Evolutionary conservation across 2,329 filamentous ascomycete species (phyloP).

Genomic region (Pseudodiploospora longispora): DNA sequence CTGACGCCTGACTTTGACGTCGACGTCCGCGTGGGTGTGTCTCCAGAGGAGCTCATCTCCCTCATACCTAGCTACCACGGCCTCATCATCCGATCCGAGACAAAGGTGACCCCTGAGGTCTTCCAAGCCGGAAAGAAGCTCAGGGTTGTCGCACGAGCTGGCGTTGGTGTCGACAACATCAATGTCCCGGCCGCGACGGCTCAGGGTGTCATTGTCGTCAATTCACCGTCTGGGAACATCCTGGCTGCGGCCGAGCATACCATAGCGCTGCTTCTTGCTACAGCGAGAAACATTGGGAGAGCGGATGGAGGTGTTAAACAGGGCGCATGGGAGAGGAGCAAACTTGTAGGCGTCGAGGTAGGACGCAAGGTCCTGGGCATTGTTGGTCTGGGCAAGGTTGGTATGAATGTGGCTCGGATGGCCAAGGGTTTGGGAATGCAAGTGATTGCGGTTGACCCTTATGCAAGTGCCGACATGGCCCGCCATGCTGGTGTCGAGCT

Average conservation of each 20-base stretch:
- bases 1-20: conserved; percentile 61
- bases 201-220: conserved; percentile 71
- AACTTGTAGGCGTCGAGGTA: conserved; percentile 69
- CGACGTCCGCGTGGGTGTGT: conserved; percentile 56
- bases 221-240: conserved; percentile 72
- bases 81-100: conserved; percentile 73
- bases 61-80: conserved; percentile 67
- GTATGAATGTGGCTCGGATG: conserved; percentile 71
- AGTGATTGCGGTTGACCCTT: conserved; percentile 67
- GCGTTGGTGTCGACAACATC: conserved; percentile 79
- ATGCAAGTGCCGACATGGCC: conserved; percentile 66
- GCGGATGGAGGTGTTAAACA: conserved; percentile 61
- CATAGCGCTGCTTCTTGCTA: conserved; percentile 63
- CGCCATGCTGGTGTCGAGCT: conserved; percentile 58
- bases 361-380: conserved; percentile 70
- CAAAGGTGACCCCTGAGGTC: conserved; percentile 64
- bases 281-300: conserved; percentile 64
- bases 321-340: conserved; percentile 69
- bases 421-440: conserved; percentile 71
- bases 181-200: conserved; percentile 65
- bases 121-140: conserved; percentile 59
- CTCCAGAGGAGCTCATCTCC: conserved; percentile 52
- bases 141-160: conserved; percentile 71
- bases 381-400: conserved; percentile 76
- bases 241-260: conserved; percentile 74